phyloP scores from a whole-genome alignment of 1,139 yeast species.

The Saccharomyces hybrid region DNA sequence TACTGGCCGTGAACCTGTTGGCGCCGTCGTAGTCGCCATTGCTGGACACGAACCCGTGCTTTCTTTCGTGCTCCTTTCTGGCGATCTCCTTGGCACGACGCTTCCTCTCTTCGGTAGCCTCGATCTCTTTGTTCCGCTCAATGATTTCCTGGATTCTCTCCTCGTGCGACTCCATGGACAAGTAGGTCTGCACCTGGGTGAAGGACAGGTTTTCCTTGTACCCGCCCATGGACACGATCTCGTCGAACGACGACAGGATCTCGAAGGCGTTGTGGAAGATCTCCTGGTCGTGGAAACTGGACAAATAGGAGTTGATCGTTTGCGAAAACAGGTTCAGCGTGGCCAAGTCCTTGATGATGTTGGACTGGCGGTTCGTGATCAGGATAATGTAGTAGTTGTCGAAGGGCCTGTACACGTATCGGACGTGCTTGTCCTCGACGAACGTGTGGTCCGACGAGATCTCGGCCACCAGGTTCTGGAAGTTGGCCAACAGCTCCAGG shows the following conservation, averaged over 20 bases:
- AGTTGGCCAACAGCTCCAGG: constrained; percentile 76
- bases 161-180: constrained; percentile 98
- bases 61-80: constrained; percentile 71
- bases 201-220: constrained; percentile 81
- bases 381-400: constrained; percentile 90
- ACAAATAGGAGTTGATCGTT: constrained; percentile 67
- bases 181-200: constrained; percentile 78
- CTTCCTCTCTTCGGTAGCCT: constrained; percentile 95
- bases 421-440: constrained; percentile 85
- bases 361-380: constrained; percentile 85
- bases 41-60: constrained; percentile 31
- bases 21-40: constrained; percentile 15
- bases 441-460: constrained; percentile 82
- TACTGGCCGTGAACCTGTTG: constrained; percentile 20
- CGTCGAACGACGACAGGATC: constrained; percentile 87
- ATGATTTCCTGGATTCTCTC: constrained; percentile 97
- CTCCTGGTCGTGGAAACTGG: constrained; percentile 74
- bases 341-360: constrained; percentile 90
- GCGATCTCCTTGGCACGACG: constrained; percentile 94
- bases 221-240: constrained; percentile 80
- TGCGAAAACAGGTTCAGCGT: constrained; percentile 82
- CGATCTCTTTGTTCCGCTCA: constrained; percentile 92
- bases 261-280: constrained; percentile 82
- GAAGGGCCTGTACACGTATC: constrained; percentile 93
- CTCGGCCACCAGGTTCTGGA: constrained; percentile 72